Conservation (phyloP, 129 eudicot genomes). For the Chrysanthemum seticuspe region DNA sequence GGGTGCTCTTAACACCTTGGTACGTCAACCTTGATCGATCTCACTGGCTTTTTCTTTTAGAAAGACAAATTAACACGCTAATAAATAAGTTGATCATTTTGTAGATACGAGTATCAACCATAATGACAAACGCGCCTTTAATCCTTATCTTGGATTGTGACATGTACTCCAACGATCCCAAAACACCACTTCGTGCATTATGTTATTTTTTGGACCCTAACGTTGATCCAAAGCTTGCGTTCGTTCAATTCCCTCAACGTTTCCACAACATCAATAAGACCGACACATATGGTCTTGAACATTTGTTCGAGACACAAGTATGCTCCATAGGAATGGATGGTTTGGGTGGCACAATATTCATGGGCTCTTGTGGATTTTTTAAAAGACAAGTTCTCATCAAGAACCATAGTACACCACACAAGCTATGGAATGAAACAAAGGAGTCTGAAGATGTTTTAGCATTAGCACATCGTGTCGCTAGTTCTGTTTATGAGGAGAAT, state of each 20-base stretch:
- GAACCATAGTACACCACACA: constrained; percentile 18
- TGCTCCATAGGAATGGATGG: constrained; percentile 59
- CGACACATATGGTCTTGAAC: constrained; percentile 50
- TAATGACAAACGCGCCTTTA: constrained; percentile 67
- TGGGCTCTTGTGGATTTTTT: constrained; percentile 65
- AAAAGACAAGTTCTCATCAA: constrained; percentile 38
- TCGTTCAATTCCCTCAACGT: constrained; percentile 68
- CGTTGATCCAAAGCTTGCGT: constrained; percentile 44
- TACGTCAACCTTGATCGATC: constrained; percentile 20
- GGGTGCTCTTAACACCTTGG: constrained; percentile 82
- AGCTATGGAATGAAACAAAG: constrained; percentile 32
- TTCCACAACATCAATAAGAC: constrained; percentile 49
- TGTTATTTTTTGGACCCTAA: constrained; percentile 45
- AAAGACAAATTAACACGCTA: too few species aligned
- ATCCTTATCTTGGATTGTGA: constrained; percentile 62
- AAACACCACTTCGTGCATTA: constrained; percentile 42
- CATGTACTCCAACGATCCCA: constrained; percentile 73
- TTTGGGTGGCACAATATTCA: constrained; percentile 44
- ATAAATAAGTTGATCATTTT: not conserved
- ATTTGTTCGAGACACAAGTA: constrained; percentile 22
- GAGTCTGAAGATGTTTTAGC: constrained; percentile 13
- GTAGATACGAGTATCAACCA: constrained; percentile 69
- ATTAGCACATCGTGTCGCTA: constrained; percentile 25
- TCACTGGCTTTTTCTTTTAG: too few species aligned
- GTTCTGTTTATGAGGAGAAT: constrained; percentile 39